These are phyloP conservation scores for Microcos paniculata DNA, from an alignment of 345 rosid species.

Conservation along the genomic window DNA sequence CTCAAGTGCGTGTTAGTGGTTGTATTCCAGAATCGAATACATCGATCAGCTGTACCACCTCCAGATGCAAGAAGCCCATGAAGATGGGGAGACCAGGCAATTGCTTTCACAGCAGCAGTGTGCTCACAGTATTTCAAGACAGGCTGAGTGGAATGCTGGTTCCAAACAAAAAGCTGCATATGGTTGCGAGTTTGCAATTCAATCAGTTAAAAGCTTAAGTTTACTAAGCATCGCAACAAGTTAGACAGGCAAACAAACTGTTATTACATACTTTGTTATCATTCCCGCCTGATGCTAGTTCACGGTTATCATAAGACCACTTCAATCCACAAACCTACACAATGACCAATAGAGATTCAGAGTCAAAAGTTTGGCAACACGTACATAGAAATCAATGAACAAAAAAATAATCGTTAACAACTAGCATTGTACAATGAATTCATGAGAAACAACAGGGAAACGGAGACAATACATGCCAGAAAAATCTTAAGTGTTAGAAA, in stretches of 20 bases:
- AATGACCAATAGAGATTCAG: constrained; percentile 21
- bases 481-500: not conserved
- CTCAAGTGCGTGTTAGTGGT: constrained; percentile 81
- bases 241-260: not conserved
- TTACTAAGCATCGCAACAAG: not conserved
- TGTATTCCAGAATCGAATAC: constrained; percentile 99
- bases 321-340: constrained; percentile 88
- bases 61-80: constrained; percentile 99
- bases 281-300: constrained; percentile 98
- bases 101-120: constrained; percentile 98
- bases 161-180: constrained; percentile 95
- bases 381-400: not conserved
- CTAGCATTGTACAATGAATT: not conserved
- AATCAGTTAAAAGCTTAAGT: not conserved
- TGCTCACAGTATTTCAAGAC: constrained; percentile 87
- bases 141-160: constrained; percentile 92
- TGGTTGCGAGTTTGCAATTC: constrained; percentile 20
- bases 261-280: constrained; percentile 72
- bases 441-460: constrained; percentile 1
- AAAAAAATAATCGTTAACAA: not conserved
- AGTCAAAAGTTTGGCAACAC: constrained; percentile 2
- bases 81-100: constrained; percentile 99
- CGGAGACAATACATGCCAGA: not conserved
- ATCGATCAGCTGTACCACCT: constrained; percentile 97
- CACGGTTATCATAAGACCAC: constrained; percentile 98